phyloP scores from a whole-genome alignment of 257 asterid genomes.

The Ballota nigra region DNA sequence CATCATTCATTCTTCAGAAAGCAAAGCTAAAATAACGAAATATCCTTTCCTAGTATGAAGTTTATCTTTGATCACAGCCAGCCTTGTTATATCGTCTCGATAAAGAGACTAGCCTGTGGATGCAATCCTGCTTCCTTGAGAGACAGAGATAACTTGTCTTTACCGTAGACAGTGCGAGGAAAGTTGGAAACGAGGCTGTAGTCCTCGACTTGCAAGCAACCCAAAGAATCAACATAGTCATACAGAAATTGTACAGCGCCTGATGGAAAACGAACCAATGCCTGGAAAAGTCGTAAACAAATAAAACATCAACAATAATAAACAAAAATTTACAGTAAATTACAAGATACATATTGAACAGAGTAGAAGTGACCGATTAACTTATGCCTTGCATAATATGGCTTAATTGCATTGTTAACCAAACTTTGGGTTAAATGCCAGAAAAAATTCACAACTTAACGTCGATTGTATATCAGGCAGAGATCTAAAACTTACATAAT shows the following conservation, averaged over 20 bases:
- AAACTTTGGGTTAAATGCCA: background rate
- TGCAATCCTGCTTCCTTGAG: conserved; percentile 89
- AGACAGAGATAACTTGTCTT: conserved; percentile 53
- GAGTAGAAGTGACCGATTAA: background rate
- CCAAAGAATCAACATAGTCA: conserved; percentile 91
- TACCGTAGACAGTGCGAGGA: conserved; percentile 82
- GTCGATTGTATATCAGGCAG: no score
- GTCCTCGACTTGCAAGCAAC: conserved; percentile 58
- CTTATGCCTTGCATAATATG: background rate
- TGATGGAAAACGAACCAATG: conserved; percentile 83
- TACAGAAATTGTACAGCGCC: conserved; percentile 72
- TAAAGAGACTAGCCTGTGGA: conserved; percentile 95
- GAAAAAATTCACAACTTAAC: no score
- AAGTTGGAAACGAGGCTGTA: conserved; percentile 82
- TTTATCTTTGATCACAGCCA: background rate
- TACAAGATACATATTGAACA: background rate
- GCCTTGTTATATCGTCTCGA: conserved; percentile 60
- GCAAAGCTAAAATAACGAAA: background rate
- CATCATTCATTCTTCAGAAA: conserved; percentile 9
- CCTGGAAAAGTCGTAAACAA: conserved; percentile 40
- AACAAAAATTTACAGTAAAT: background rate
- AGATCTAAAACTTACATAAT: no score
- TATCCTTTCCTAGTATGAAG: background rate
- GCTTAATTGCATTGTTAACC: background rate
- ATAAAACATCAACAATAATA: background rate